These are phyloP conservation scores for Schizochytrium sp. DNA, from an alignment of 108 stramenopile genomes.

Conservation along the genomic window DNA sequence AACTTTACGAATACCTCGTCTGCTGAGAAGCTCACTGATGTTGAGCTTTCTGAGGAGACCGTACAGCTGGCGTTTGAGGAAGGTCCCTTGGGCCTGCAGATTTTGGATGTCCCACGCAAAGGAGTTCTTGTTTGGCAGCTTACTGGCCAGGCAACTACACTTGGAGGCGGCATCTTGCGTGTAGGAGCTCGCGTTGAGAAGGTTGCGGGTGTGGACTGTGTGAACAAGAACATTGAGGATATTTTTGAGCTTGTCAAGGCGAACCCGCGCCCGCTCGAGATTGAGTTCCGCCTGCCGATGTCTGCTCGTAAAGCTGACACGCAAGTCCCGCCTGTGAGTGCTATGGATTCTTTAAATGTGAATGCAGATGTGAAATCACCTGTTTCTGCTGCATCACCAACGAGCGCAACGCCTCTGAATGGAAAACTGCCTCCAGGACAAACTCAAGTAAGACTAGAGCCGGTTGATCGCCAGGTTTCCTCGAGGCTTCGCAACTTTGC, in stretches of 20 bases:
- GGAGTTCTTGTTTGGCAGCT: constrained; percentile 49
- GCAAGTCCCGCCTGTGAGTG: not conserved
- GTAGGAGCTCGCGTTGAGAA: constrained; percentile 50
- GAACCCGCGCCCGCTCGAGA: constrained; percentile 41
- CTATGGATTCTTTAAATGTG: not conserved
- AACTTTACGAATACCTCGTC: not conserved
- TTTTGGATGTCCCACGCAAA: constrained; percentile 32
- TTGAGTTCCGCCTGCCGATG: not conserved
- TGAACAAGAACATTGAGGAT: constrained; percentile 22
- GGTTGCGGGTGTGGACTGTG: constrained; percentile 29
- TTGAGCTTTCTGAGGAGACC: constrained; percentile 8
- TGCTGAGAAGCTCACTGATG: not conserved
- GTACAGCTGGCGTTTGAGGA: constrained; percentile 29
- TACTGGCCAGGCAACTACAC: constrained; percentile 30
- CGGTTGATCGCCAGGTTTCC: not conserved
- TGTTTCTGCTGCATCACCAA: no score
- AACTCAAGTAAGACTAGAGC: constrained; percentile 35
- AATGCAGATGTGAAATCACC: no score
- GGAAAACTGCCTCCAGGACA: not conserved
- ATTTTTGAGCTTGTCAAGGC: constrained; percentile 38
- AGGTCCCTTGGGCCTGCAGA: constrained; percentile 55
- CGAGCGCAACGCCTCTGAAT: no score
- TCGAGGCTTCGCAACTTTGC: constrained; percentile 41
- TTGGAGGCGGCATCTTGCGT: not conserved
- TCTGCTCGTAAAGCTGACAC: not conserved